Base-by-base conservation (phyloP, 768 basidiomycete species). In the Boletus huronensis region DNA sequence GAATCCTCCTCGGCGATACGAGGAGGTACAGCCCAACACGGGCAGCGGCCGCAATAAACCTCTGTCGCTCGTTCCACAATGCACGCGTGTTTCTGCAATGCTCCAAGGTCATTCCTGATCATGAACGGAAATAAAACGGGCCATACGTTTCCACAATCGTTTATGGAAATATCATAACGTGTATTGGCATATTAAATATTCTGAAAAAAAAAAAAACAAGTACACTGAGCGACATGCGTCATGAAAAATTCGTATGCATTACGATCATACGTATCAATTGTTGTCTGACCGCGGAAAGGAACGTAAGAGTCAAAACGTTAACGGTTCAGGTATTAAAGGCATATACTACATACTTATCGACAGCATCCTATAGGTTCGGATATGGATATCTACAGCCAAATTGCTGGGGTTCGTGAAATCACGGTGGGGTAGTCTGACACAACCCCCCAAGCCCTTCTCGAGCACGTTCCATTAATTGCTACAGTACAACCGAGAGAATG, bases 401-500 rank as follows among this genome's bases (percentile, higher is more conserved):
- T 3, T 5, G 17, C 35, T 42, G 45, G 58, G 52, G 59, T 29
- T 23, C 42, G 14, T 38, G 13, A 38, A 21, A 17, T 44, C 23
- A 44, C 19, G 31, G 54, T 59, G 60, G 59, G 60, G 55, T 39
- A 11, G 38, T 23, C n/a, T n/a, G 23, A 23, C 32, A 26, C 23
- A 31, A 32, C 48, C 32, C 45, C 32, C 19, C 29, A 8, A 11
- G 39, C 54, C 31, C 40, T 31, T 48, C 51, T 57, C 48, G 35
- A 47, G 36, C 53, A 57, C 38, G 42, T 44, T 50, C 50, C 34
- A 49, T 64, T 53, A 38, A 23, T 53, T 32, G 16, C 35, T 57
- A 54, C 44, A 57, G 45, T 53, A 57, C 54, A 64, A 48, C 54
- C 62, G 45, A 25, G 42, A 41, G 14, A 38, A 23, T 19, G 31